These are phyloP conservation scores for Fusarium anthophilum DNA, from an alignment of 2,329 filamentous ascomycete genomes.

Conservation along the genomic window DNA sequence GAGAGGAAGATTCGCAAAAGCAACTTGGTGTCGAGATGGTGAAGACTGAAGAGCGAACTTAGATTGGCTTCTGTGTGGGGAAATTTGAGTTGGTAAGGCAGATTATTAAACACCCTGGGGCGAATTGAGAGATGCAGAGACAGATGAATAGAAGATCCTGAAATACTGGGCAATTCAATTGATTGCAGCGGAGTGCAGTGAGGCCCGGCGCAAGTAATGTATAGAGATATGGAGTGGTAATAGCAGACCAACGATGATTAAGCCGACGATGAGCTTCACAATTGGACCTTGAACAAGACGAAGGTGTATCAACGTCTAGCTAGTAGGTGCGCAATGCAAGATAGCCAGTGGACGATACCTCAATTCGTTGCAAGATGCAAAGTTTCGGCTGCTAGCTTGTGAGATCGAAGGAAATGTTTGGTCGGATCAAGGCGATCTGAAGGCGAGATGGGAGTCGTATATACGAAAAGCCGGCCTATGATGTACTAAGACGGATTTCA, in stretches of 20 bases:
- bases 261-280: conserved; percentile 21
- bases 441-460: conserved; percentile 35
- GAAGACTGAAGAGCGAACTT: conserved; percentile 5
- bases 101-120: conserved; percentile 24
- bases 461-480: conserved; percentile 29
- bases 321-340: conserved; percentile 13
- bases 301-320: conserved; percentile 3
- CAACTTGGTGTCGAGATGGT: conserved; percentile 11
- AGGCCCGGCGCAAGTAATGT: conserved; percentile 5
- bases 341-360: conserved; percentile 14
- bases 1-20: neutral
- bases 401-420: conserved; percentile 15
- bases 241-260: conserved; percentile 1
- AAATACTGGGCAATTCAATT: conserved; percentile 24
- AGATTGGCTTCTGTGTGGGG: conserved; percentile 13
- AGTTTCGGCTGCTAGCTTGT: conserved; percentile 15
- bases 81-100: conserved; percentile 16
- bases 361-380: neutral
- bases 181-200: conserved; percentile 12
- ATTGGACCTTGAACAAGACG: conserved; percentile 8
- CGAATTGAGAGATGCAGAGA: conserved; percentile 11
- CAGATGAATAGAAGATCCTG: neutral
- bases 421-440: conserved; percentile 19
- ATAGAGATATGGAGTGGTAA: conserved; percentile 17
- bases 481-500: conserved; percentile 4